Base-by-base conservation (phyloP, 2,329 filamentous ascomycete genomes). In the Helicocarpus griseus region DNA sequence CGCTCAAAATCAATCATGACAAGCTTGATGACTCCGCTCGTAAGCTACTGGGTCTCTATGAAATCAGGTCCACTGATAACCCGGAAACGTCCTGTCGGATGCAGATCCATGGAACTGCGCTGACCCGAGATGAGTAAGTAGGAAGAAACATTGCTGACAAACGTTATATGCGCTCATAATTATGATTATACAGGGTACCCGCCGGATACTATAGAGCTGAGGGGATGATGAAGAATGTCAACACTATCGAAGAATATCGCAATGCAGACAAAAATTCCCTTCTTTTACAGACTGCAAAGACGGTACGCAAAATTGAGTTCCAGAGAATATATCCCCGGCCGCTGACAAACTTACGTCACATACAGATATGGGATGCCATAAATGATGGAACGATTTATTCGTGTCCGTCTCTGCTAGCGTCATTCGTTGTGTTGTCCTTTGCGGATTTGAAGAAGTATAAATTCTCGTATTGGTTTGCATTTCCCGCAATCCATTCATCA, bases 401-500 rank as follows among this genome's bases (percentile, higher is more conserved):
- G 8, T 87, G 91, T 48, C 93, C 93, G 2, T 96, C 91, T 4
- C 78, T 97, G 2, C 81, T 98, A 17, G 83, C 89, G 4, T 93
- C 88, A 5, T 97, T 96, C 67, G 79, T 87, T 24, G 82, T 94
- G 53, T 81, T 97, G 43, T 95, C 89, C 14, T 98, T 88, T 66
- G 91, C 93, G 56, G 91, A 98, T 65, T 78, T 98, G 31, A 98
- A 98, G 69, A 96, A 94, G 65, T 97, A 97, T 73, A 88, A 85
- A 56, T 96, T 97, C 66, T 89, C 86, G n/a, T 97, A 97, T 71
- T 95, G 94, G 83, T 97, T 97, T 69, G 91, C 86, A 4, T 98
- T 95, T 63, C 93, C 93, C 1, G 89, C 91, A 14, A 77, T 98
- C 41, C 90, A 95, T 65, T 95, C 91, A 3, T 85, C 91, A 50